A percentile compares a stretch with the other conserved stretches of the same genome.
Conservation (phyloP, 1,139 yeast genomes). For the Meyerozyma athensensis region DNA sequence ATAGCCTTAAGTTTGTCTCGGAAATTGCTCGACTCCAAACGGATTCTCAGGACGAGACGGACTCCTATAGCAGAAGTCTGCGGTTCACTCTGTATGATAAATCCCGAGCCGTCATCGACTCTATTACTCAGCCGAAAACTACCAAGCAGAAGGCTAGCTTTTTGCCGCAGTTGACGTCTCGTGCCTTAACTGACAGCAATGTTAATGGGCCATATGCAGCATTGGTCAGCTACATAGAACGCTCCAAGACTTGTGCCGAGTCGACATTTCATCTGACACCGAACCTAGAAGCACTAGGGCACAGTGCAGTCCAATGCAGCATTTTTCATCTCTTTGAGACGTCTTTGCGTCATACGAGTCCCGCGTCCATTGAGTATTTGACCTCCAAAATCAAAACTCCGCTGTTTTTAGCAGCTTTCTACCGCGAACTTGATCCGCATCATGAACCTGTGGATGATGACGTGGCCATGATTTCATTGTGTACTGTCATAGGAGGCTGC, state of each 20-base stretch:
- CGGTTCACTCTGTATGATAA: constrained; percentile 29
- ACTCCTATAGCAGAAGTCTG: constrained; percentile 28
- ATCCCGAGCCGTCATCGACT: constrained; percentile 35
- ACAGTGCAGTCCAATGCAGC: background rate
- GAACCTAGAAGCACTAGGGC: constrained; percentile 2
- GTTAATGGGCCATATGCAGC: constrained; percentile 1
- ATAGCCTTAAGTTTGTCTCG: constrained; percentile 22
- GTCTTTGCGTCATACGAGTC: constrained; percentile 14
- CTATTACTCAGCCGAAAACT: constrained; percentile 34
- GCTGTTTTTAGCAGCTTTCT: constrained; percentile 41
- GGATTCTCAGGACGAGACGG: constrained; percentile 30
- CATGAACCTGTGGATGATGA: constrained; percentile 38
- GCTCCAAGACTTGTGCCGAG: constrained; percentile 4
- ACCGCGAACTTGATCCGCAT: constrained; percentile 46
- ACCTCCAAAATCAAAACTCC: constrained; percentile 46
- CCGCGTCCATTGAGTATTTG: constrained; percentile 51
- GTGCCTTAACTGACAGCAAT: background rate
- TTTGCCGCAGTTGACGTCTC: background rate
- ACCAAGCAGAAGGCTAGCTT: constrained; percentile 1
- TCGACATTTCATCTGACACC: background rate
- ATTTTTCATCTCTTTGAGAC: constrained; percentile 11
- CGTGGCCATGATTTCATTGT: constrained; percentile 47
- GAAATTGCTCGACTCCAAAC: constrained; percentile 33
- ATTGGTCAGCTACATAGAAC: constrained; percentile 2
- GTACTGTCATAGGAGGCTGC: constrained; percentile 63